Base-by-base conservation (phyloP, 139 green algal genomes). In the Picocystis salinarum region DNA sequence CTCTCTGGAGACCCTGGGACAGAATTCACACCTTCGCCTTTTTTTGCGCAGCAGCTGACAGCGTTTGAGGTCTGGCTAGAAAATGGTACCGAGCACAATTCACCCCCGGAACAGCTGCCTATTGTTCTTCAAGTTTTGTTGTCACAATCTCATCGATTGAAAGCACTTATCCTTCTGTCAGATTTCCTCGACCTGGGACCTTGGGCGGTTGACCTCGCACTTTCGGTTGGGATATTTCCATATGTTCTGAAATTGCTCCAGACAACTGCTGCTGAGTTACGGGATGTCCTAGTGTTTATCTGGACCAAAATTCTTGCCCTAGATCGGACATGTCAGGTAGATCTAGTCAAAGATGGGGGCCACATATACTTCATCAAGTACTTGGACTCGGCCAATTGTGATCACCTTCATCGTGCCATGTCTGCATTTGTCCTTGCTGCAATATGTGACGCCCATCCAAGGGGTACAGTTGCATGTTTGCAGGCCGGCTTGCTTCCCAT, bases 181-280 rank as follows among this genome's bases (percentile, higher is more conserved):
- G 67, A 80, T 33, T 98, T 98, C 67, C 58, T 98, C 23, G 88
- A 98, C 66, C 88, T 95, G 81, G 88, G 88, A 12, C 46, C 71
- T 18, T 97, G 88, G 86, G 89, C 85, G 1, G 88, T 96, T 29
- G 86, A 95, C 61, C 69, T 93, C 29, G 85, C 88, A 7, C 70
- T 98, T 23, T 83, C 61, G 3, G 88, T 98, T 5, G 88, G 88
- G 56, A 95, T 97, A 45, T 97, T 97, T 62, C 88, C 88, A 5
- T 98, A 98, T 56, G 86, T 98, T 31, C 71, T 98, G 30, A 98
- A 98, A 71, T 73, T 98, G 52, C 75, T 98, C 58, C 83, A 97
- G 59, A 97, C 88, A n/a, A 93, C 75, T 4, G 75, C 75, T 27
- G 22, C 59, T 2, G 88, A 97, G 46, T 65, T 98, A 49, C 64